Base-by-base conservation (phyloP, 495 filamentous ascomycete species). In the Penicillium steckii region DNA sequence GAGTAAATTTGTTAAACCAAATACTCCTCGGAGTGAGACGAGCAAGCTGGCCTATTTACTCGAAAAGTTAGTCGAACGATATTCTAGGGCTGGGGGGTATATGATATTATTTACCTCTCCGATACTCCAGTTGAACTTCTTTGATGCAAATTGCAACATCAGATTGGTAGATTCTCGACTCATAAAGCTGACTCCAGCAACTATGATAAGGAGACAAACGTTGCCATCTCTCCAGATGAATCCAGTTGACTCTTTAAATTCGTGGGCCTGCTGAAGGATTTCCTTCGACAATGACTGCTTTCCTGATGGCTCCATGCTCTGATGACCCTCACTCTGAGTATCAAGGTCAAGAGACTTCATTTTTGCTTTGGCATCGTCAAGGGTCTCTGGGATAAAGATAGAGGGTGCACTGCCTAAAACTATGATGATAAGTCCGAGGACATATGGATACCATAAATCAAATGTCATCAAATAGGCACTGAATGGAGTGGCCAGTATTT, bases 341-440 rank as follows among this genome's bases (percentile, higher is more conserved):
- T 23, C 18, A 41, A 8, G 8, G 10, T 13, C 7, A 6, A 7
- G 15, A 13, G 1, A 22, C 23, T 21, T 23, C 19, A 41, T 52
- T 29, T 59, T 61, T n/a, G 52, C 53, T 46, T 62, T 58, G 25
- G 53, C 50, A 33, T 56, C 51, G 47, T 44, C 44, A 22, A 79
- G 63, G 8, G 72, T 81, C 52, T 82, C 78, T 1, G 78, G 78
- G 1, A 80, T 57, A 19, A 78, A 54, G 0, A 73, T 46, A n/a
- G 67, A 37, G 12, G 67, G 46, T 6, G 53, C 23, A 17, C 50
- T 46, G n/a, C 70, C 68, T 17, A 70, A 5, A 3, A 67, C 18
- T 0, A 73, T 46, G 0, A 72, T 50, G 3, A 63, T 24, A 12
- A 70, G 9, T 3, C 64, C 62, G 1, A 69, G 43, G 1, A 61